Base-by-base conservation (phyloP, 108 stramenopile genomes). In the Epipyxis sp. region DNA sequence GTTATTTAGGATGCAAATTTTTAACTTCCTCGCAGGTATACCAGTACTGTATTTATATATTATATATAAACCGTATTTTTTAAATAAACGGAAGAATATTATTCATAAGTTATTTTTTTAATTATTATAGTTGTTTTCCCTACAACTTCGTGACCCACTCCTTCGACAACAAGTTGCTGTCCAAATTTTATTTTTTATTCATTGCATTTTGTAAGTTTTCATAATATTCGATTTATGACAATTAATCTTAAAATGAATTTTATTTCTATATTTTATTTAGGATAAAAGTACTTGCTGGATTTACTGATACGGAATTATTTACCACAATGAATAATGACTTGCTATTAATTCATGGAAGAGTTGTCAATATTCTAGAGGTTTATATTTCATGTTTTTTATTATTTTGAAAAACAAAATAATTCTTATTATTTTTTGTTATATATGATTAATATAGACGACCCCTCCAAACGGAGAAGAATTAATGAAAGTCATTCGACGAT, bases 21-120 rank as follows among this genome's bases (percentile, higher is more conserved):
- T 39, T 74, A 6, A 74, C 71, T 29, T 74, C 71, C 3, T 34
- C 32, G 3, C 71, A 74, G 71, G 71, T 74, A 46, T 29, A 50
- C n/a, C n/a, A n/a, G n/a, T n/a, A n/a, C n/a, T n/a, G n/a, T n/a
- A n/a, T n/a, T n/a, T n/a, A n/a, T n/a, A n/a, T n/a, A n/a, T n/a
- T n/a, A n/a, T n/a, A n/a, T n/a, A n/a, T n/a, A n/a, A n/a, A n/a
- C n/a, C n/a, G n/a, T n/a, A n/a, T n/a, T n/a, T n/a, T n/a, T n/a
- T n/a, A n/a, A n/a, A n/a, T n/a, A n/a, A n/a, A n/a, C n/a, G n/a
- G n/a, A n/a, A n/a, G n/a, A n/a, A n/a, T n/a, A n/a, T n/a, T n/a
- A n/a, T n/a, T n/a, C n/a, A n/a, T n/a, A n/a, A n/a, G 13, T 68
- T 40, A 20, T 40, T 68, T 68, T 20, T 68, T 68, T 20, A 74